Conservation (phyloP, 495 filamentous ascomycete genomes). For the Aspergillus kassunensis region DNA sequence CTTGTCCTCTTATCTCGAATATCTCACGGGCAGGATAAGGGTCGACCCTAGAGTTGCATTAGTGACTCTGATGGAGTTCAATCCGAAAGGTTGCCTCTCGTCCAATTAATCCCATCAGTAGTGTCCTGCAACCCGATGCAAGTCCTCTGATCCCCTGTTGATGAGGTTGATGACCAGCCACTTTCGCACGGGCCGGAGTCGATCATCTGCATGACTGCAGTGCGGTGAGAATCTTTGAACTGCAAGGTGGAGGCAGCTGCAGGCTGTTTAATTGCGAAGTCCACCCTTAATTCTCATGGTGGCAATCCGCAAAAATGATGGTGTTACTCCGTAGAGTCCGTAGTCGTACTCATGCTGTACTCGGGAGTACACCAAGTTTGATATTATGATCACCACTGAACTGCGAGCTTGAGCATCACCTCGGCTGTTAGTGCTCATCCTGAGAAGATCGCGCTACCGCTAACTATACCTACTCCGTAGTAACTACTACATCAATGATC, state of each 20-base stretch:
- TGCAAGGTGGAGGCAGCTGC: background rate
- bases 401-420: background rate
- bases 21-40: background rate
- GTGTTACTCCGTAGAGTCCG: too few relatives aligned
- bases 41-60: background rate
- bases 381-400: constrained; percentile 13
- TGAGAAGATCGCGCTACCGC: constrained; percentile 1
- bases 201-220: constrained; percentile 14
- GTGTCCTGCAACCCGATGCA: constrained; percentile 1
- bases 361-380: too few relatives aligned
- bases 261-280: constrained; percentile 2
- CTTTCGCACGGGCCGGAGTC: constrained; percentile 1
- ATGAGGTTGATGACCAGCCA: background rate
- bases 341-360: too few relatives aligned
- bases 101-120: background rate
- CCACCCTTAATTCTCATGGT: too few relatives aligned
- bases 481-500: too few relatives aligned
- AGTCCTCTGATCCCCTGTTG: background rate
- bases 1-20: background rate
- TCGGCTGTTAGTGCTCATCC: background rate
- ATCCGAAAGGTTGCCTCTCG: background rate
- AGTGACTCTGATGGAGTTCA: background rate
- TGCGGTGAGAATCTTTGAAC: constrained; percentile 4
- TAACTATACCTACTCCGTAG: too few relatives aligned
- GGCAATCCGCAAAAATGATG: too few relatives aligned